Evolutionary conservation across 2,329 filamentous ascomycete species (phyloP).

Genomic region (Epicoccum sorghinum): DNA sequence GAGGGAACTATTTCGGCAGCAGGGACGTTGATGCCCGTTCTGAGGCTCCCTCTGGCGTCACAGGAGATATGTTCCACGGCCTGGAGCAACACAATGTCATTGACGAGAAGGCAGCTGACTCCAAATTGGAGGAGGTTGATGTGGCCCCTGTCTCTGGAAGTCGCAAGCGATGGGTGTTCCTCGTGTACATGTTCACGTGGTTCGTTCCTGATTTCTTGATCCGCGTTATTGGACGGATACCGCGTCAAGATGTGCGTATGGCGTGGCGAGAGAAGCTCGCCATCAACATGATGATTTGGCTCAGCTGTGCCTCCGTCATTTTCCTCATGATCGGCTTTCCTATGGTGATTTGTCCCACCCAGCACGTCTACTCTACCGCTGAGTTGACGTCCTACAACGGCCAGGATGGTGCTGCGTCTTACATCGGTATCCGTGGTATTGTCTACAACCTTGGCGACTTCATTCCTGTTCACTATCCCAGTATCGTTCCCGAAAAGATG

Average conservation of each 20-base stretch:
- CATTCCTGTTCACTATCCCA: slow-evolving; percentile 78
- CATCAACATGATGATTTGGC: slow-evolving; percentile 98
- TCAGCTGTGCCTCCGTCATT: slow-evolving; percentile 74
- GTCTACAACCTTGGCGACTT: slow-evolving; percentile 84
- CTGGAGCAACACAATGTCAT: slow-evolving; percentile 92
- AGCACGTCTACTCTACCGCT: slow-evolving; percentile 80
- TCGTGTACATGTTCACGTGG: slow-evolving; percentile 85
- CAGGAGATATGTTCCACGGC: slow-evolving; percentile 96
- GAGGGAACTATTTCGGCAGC: slow-evolving; percentile 80
- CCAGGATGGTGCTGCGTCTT: slow-evolving; percentile 68
- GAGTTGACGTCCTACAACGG: slow-evolving; percentile 80
- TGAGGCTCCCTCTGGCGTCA: slow-evolving; percentile 92
- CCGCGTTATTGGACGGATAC: slow-evolving; percentile 78
- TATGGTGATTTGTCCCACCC: slow-evolving; percentile 84
- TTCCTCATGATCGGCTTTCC: slow-evolving; percentile 95
- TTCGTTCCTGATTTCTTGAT: slow-evolving; percentile 86
- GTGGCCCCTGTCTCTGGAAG: slow-evolving; percentile 76
- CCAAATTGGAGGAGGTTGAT: slow-evolving; percentile 88
- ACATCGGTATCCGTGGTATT: slow-evolving; percentile 82
- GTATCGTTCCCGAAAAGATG: slow-evolving; percentile 63
- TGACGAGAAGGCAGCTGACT: slow-evolving; percentile 92
- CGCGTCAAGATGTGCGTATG: slow-evolving; percentile 86
- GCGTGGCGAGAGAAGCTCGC: slow-evolving; percentile 98
- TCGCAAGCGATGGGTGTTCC: slow-evolving; percentile 87
- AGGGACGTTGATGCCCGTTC: slow-evolving; percentile 84